These are phyloP conservation scores for Yamadazyma spencermartinsiae DNA, from an alignment of 1,139 yeast species.

Conservation along the genomic window DNA sequence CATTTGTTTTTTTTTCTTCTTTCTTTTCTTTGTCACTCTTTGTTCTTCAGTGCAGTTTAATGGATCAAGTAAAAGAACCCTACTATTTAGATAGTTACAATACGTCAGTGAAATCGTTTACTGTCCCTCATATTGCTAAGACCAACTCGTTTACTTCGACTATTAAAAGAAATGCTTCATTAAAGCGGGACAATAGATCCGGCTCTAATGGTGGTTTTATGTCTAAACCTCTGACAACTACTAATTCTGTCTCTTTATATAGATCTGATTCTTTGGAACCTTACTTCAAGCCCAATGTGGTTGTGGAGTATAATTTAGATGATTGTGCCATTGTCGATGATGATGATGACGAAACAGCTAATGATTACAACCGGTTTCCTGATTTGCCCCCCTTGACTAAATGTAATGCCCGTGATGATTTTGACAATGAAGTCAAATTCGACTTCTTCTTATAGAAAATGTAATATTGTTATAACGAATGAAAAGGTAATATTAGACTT, in stretches of 20 bases:
- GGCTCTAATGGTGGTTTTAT: background rate
- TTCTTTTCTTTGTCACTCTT: background rate
- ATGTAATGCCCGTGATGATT: slow-evolving; percentile 20
- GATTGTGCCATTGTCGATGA: slow-evolving; percentile 18
- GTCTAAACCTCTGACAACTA: background rate
- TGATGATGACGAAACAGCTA: slow-evolving; percentile 15
- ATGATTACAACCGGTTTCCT: slow-evolving; percentile 4
- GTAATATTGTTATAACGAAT: no score
- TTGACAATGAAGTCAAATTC: slow-evolving; percentile 15
- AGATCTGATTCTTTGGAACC: slow-evolving; percentile 20
- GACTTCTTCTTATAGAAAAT: slow-evolving; percentile 15
- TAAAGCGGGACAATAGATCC: background rate
- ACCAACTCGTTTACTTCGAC: slow-evolving; percentile 12
- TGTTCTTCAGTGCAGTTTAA: slow-evolving; percentile 1
- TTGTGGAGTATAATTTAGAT: slow-evolving; percentile 9
- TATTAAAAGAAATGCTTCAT: slow-evolving; percentile 7
- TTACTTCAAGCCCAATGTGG: slow-evolving; percentile 15
- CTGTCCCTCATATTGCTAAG: slow-evolving; percentile 15
- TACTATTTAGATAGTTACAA: slow-evolving; percentile 16
- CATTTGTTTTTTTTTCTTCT: slow-evolving; percentile 1
- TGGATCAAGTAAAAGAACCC: slow-evolving; percentile 15
- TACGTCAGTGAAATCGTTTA: slow-evolving; percentile 17
- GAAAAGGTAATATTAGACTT: background rate
- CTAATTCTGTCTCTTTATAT: background rate
- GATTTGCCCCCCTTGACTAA: slow-evolving; percentile 7